Conservation (phyloP, 2,329 filamentous ascomycete genomes). For the Trichoderma oligosporum region DNA sequence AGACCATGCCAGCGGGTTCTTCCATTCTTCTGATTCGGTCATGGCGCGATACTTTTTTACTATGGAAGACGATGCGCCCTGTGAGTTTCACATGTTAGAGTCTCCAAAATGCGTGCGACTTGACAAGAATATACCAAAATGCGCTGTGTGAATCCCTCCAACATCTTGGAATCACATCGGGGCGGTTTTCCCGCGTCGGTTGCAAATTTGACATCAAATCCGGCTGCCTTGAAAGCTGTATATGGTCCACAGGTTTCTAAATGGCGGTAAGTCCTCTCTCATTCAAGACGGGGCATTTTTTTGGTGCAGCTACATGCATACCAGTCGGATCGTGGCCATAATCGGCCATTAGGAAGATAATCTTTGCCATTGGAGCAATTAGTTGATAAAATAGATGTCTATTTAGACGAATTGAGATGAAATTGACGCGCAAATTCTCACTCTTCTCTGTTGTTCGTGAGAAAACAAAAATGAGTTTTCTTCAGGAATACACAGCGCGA, state of each 20-base stretch:
- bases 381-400: background rate
- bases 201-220: conserved; percentile 46
- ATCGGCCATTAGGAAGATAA: conserved; percentile 50
- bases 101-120: background rate
- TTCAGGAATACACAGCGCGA: too few species aligned
- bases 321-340: conserved; percentile 55
- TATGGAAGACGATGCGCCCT: conserved; percentile 44
- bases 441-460: background rate
- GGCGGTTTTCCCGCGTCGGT: conserved; percentile 48
- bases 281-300: too few species aligned
- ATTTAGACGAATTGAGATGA: background rate
- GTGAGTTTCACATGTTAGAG: background rate
- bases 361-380: conserved; percentile 30
- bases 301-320: conserved; percentile 25
- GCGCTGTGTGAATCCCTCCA: conserved; percentile 47
- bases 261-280: background rate
- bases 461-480: background rate
- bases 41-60: conserved; percentile 43
- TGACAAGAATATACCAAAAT: conserved; percentile 39
- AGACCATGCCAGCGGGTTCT: conserved; percentile 44
- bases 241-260: conserved; percentile 51
- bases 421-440: background rate
- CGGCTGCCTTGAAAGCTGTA: conserved; percentile 43
- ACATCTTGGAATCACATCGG: conserved; percentile 48
- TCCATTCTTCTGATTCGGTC: conserved; percentile 40